These are phyloP conservation scores for Nepenthes alata DNA, from an alignment of 179 eudicot species.

Conservation along the genomic window DNA sequence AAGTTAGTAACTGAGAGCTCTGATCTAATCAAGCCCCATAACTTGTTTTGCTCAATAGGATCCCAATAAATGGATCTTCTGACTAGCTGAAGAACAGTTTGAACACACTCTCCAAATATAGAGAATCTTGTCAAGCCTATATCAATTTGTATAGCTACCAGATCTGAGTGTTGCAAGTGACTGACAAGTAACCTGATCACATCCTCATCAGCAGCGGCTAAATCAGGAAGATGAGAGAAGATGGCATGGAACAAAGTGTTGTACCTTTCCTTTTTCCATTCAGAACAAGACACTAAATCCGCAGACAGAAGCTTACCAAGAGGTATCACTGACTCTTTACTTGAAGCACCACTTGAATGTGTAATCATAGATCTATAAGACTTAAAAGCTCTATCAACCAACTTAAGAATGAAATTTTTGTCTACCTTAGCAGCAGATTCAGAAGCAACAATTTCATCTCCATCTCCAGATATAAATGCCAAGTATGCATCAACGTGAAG, in stretches of 20 bases:
- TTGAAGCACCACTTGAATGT: constrained; percentile 7
- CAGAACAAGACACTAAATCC: constrained; percentile 18
- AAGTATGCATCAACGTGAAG: constrained; percentile 22
- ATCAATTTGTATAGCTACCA: constrained; percentile 21
- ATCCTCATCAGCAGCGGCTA: constrained; percentile 19
- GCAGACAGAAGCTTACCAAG: constrained; percentile 15
- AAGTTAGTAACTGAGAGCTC: constrained; percentile 23
- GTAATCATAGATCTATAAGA: constrained; percentile 16
- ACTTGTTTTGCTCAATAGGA: constrained; percentile 17
- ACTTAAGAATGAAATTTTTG: constrained; percentile 6
- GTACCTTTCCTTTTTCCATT: constrained; percentile 18
- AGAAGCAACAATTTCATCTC: constrained; percentile 2
- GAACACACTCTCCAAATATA: constrained; percentile 24
- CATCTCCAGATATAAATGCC: constrained; percentile 10
- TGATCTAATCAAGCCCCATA: constrained; percentile 29
- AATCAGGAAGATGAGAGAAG: constrained; percentile 24
- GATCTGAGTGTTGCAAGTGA: constrained; percentile 18
- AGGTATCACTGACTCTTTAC: constrained; percentile 3
- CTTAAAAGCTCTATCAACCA: constrained; percentile 24
- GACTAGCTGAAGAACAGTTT: constrained; percentile 12
- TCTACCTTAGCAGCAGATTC: constrained; percentile 13
- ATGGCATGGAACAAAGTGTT: constrained; percentile 12
- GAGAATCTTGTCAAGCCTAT: constrained; percentile 21
- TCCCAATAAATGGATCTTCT: constrained; percentile 23
- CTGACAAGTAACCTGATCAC: constrained; percentile 22